Percentiles rank a stretch among this genome's conserved stretches.
These are phyloP conservation scores for Acanthamoeba lugdunensis DNA, from an alignment of 208 protist genomes.

Conservation along the genomic window DNA sequence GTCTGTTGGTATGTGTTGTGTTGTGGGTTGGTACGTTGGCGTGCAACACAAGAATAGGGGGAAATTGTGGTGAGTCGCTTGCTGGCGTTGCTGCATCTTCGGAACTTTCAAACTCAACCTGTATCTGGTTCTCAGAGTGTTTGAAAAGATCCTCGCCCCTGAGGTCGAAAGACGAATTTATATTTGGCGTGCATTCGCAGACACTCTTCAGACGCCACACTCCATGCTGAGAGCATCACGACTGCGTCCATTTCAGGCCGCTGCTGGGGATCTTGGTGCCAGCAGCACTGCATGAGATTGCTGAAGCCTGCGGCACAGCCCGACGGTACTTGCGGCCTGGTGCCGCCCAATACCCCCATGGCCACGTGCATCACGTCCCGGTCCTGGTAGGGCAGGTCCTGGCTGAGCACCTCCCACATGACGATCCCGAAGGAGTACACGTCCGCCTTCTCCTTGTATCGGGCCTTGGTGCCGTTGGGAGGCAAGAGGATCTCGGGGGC, in stretches of 20 bases:
- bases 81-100: too few relatives aligned
- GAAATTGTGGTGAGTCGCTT: too few relatives aligned
- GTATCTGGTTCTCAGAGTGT: too few relatives aligned
- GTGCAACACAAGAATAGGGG: too few relatives aligned
- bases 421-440: conserved; percentile 23
- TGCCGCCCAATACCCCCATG: neutral
- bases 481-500: neutral
- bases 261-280: conserved; percentile 28
- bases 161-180: too few relatives aligned
- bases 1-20: too few relatives aligned
- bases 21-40: too few relatives aligned
- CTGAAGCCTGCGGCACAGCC: neutral
- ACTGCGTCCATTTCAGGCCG: neutral
- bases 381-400: neutral
- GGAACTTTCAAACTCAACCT: too few relatives aligned
- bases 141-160: too few relatives aligned
- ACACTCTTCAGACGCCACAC: too few relatives aligned
- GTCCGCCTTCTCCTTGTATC: neutral
- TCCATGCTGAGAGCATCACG: neutral
- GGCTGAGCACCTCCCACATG: conserved; percentile 2
- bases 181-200: too few relatives aligned
- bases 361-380: conserved; percentile 1
- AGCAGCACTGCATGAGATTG: conserved; percentile 11
- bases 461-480: neutral
- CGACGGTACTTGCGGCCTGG: neutral